Base-by-base conservation (phyloP, 306 rosid species). In the Lotus japonicus region DNA sequence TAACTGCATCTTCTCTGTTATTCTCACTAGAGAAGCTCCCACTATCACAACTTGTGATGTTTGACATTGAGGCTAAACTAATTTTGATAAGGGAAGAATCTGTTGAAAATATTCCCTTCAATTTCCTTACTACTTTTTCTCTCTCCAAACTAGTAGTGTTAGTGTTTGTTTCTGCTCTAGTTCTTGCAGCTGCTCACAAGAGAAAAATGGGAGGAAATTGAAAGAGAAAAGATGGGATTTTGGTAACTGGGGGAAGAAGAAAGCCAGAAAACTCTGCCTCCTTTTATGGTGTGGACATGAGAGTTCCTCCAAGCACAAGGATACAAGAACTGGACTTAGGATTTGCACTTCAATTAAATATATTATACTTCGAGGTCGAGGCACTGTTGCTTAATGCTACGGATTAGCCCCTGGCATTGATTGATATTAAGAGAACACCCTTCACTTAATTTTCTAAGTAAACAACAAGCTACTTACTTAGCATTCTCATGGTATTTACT, bases 21-120 rank as follows among this genome's bases (percentile, higher is more conserved):
- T 82, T 82, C 66, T 76, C 88, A 4, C 89, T 77, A 49, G 88
- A 83, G 58, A 85, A 81, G 71, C 90, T 84, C 74, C 92, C 84
- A 83, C 82, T 88, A 23, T 75, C 86, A 75, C 89, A 73, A 12
- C 86, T 84, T 70, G 94, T 81, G 82, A 85, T 78, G 77, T 80
- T 89, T 77, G 96, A 89, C 92, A 84, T 87, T 81, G 82, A 55
- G 9, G 28, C 5, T 2, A 5, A 14, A n/a, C 5, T 2, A 5
- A 14, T 39, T 39, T 52, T 35, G 72, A 41, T 66, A 52, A 28
- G 39, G 11, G 56, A 53, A 26, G 57, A 31, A 41, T 43, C 73
- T 42, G 14, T 23, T 14, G 58, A 26, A 70, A 31, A 66, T 50
- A 73, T 71, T 70, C 7, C 70, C 8, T 42, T 19, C 64, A 49